phyloP scores from a whole-genome alignment of 2,329 filamentous ascomycete species.

The Aspergillus sp. region DNA sequence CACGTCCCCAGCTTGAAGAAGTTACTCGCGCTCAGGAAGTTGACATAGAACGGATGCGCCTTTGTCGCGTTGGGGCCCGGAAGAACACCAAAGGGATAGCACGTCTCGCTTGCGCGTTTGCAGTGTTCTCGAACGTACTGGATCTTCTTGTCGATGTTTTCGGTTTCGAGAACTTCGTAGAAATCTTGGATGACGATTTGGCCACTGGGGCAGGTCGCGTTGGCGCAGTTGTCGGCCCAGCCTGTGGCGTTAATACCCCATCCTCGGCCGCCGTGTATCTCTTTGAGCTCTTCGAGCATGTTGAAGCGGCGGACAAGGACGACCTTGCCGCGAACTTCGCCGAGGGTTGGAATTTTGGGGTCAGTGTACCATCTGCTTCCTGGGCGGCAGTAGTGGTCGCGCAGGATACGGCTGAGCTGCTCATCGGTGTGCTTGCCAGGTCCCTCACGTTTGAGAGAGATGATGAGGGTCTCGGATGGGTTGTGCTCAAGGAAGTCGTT shows the following conservation, averaged over 20 bases:
- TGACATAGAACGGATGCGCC: constrained; percentile 75
- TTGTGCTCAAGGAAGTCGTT: constrained; percentile 77
- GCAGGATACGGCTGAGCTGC: constrained; percentile 75
- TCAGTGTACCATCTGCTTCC: constrained; percentile 76
- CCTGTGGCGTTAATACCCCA: constrained; percentile 63
- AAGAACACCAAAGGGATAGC: constrained; percentile 45
- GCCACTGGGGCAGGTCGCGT: constrained; percentile 71
- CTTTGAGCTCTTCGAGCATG: constrained; percentile 57
- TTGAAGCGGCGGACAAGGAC: constrained; percentile 82
- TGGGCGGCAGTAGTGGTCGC: constrained; percentile 67
- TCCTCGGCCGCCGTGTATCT: constrained; percentile 54
- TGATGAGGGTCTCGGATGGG: constrained; percentile 79
- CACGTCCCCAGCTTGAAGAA: constrained; percentile 93
- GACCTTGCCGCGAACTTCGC: constrained; percentile 79
- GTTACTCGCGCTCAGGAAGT: constrained; percentile 89
- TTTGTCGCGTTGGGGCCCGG: constrained; percentile 49
- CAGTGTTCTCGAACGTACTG: constrained; percentile 74
- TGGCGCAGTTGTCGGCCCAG: constrained; percentile 89
- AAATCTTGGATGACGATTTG: constrained; percentile 89
- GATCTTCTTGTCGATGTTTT: constrained; percentile 82
- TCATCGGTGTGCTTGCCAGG: constrained; percentile 78
- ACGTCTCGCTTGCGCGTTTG: constrained; percentile 66
- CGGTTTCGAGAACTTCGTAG: constrained; percentile 79
- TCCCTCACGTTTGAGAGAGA: constrained; percentile 91
- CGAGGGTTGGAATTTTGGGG: constrained; percentile 75